Evolutionary conservation across 1,284 basidiomycete species (phyloP), one percentile per base, ranked within the genome.

Genomic region (Puccinia polysora): DNA sequence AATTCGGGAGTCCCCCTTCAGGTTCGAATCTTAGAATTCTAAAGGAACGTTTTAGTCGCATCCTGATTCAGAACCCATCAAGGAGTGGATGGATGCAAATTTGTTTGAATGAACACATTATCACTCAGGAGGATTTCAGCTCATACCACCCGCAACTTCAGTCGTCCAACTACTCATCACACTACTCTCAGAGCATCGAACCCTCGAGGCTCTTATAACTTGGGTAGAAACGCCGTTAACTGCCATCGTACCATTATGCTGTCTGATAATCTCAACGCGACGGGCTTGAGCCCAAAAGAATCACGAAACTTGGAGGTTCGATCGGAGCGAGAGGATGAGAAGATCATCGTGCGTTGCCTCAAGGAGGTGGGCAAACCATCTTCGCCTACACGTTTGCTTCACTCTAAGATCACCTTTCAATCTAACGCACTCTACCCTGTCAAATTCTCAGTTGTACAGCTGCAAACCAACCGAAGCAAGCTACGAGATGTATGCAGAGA

Each of bases 401-500:
- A n/a, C n/a, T n/a, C n/a, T n/a, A n/a, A 8, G 7, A 45, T 20
- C 23, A 2, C 18, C 28, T 2, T 25, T 10, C 5, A 18, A 18
- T 50, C 47, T 18, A 53, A 25, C 55, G 32, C 32, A 36, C 6
- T 20, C 28, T 3, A 43, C 1, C 30, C 10, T 56, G 1, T 1
- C 5, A 1, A 8, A 43, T 47, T 1, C n/a, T 10, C 23, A 69
- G 71, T 65, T 74, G n/a, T 74, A 74, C 59, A 73, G 47, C 34
- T 65, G 59, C 55, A 40, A 56, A 30, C 74, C 74, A 3, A 47
- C 52, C 15, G 52, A 70, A 55, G 20, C 28, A 7, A 40, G 32
- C 20, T 74, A 74, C 63, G 64, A 73, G 14, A 59, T 74, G 6
- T 74, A 74, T 53, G 56, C 73, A n/a, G 49, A 74, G 28, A 58